These are phyloP conservation scores for Geranium rotundifolium DNA, from an alignment of 345 rosid genomes.

Conservation along the genomic window DNA sequence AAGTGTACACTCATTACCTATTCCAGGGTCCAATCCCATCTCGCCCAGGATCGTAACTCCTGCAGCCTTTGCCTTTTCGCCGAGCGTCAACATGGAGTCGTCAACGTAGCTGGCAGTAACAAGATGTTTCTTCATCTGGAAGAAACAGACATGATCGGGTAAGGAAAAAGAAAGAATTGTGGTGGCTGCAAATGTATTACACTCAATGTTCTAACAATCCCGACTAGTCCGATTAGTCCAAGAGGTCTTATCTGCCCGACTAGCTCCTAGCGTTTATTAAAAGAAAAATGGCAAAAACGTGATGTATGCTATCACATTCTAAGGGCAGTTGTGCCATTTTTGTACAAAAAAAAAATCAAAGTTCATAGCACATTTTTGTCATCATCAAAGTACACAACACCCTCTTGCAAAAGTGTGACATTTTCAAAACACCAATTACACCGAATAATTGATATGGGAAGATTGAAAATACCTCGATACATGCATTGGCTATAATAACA, in stretches of 20 bases:
- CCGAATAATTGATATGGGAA: background rate
- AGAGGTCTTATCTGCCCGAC: too few species aligned
- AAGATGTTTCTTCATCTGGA: slow-evolving; percentile 79
- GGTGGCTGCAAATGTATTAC: background rate
- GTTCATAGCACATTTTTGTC: too few species aligned
- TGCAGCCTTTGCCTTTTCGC: slow-evolving; percentile 64
- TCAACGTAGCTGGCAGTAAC: slow-evolving; percentile 94
- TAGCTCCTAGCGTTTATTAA: too few species aligned
- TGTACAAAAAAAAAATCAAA: too few species aligned
- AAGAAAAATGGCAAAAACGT: too few species aligned
- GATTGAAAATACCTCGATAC: slow-evolving; percentile 51
- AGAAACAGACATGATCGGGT: slow-evolving; percentile 2
- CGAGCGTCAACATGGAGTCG: slow-evolving; percentile 47
- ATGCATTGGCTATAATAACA: slow-evolving; percentile 50
- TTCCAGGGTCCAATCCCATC: slow-evolving; percentile 99
- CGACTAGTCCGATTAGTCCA: too few species aligned
- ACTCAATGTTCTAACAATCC: too few species aligned
- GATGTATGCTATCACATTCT: too few species aligned
- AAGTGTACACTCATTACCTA: slow-evolving; percentile 33
- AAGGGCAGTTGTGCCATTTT: too few species aligned
- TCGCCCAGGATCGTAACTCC: slow-evolving; percentile 87
- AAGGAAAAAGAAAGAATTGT: slow-evolving; percentile 1
- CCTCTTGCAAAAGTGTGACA: too few species aligned
- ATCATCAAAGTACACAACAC: too few species aligned
- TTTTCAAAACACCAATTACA: too few species aligned